These are phyloP conservation scores for Isabelozyma heimii DNA, from an alignment of 805 yeast genomes.

Conservation along the genomic window DNA sequence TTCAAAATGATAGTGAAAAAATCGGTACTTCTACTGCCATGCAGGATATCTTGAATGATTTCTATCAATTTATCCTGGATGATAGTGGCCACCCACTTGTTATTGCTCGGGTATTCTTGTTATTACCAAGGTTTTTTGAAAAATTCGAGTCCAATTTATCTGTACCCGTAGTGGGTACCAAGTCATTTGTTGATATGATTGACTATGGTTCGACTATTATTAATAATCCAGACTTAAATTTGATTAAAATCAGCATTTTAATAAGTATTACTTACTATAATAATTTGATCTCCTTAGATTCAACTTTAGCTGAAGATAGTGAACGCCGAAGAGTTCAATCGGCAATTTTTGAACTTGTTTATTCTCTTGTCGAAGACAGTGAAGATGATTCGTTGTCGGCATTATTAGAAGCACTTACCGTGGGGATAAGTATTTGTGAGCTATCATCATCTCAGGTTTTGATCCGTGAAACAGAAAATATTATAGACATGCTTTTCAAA, in stretches of 20 bases:
- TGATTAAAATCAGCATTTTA: slow-evolving; percentile 34
- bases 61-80: slow-evolving; percentile 7
- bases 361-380: slow-evolving; percentile 52
- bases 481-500: slow-evolving; percentile 56
- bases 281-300: slow-evolving; percentile 15
- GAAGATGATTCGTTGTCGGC: slow-evolving; percentile 80
- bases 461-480: slow-evolving; percentile 17
- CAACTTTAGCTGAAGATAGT: slow-evolving; percentile 8
- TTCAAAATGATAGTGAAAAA: slow-evolving; percentile 33
- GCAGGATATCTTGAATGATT: slow-evolving; percentile 15
- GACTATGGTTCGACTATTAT: slow-evolving; percentile 16
- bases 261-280: slow-evolving; percentile 54
- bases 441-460: slow-evolving; percentile 17
- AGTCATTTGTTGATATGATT: slow-evolving; percentile 22
- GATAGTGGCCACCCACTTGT: slow-evolving; percentile 30
- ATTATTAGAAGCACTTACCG: slow-evolving; percentile 65
- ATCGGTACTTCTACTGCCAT: slow-evolving; percentile 15
- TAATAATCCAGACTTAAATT: slow-evolving; percentile 7
- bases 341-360: slow-evolving; percentile 36
- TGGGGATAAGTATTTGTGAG: slow-evolving; percentile 45
- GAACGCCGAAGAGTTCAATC: slow-evolving; percentile 22
- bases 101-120: slow-evolving; percentile 46
- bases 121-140: slow-evolving; percentile 57
- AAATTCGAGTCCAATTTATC: slow-evolving; percentile 42
- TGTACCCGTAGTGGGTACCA: slow-evolving; percentile 28